These are phyloP conservation scores for Massarina eburnea DNA, from an alignment of 2,329 filamentous ascomycete genomes.

Conservation along the genomic window DNA sequence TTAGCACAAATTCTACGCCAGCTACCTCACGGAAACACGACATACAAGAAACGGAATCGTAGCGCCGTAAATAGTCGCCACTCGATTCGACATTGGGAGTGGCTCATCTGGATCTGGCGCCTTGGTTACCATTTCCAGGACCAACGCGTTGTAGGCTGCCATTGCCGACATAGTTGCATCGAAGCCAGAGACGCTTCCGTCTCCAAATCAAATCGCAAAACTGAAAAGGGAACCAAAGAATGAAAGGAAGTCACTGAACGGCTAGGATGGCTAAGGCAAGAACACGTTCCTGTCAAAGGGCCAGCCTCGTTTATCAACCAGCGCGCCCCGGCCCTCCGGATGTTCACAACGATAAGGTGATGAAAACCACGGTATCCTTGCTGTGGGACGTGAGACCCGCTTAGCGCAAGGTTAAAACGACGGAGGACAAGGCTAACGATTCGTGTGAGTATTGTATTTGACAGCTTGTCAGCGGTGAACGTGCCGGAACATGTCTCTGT, in stretches of 20 bases:
- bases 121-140: conserved; percentile 20
- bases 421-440: background rate
- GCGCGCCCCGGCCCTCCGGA: too few relatives aligned
- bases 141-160: conserved; percentile 19
- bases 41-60: conserved; percentile 26
- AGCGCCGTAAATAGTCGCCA: conserved; percentile 26
- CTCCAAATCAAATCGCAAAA: too few relatives aligned
- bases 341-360: background rate
- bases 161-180: conserved; percentile 5
- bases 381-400: background rate
- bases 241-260: background rate
- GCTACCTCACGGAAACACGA: background rate
- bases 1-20: conserved; percentile 18
- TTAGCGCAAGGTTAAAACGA: background rate
- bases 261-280: background rate
- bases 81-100: conserved; percentile 27
- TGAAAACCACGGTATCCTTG: background rate
- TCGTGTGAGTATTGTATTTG: background rate
- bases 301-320: background rate
- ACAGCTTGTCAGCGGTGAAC: background rate
- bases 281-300: background rate
- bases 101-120: conserved; percentile 31
- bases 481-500: too few relatives aligned
- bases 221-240: too few relatives aligned
- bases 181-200: background rate